Conservation (phyloP, 2,329 filamentous ascomycete genomes). For the Ceratocystis destructans region DNA sequence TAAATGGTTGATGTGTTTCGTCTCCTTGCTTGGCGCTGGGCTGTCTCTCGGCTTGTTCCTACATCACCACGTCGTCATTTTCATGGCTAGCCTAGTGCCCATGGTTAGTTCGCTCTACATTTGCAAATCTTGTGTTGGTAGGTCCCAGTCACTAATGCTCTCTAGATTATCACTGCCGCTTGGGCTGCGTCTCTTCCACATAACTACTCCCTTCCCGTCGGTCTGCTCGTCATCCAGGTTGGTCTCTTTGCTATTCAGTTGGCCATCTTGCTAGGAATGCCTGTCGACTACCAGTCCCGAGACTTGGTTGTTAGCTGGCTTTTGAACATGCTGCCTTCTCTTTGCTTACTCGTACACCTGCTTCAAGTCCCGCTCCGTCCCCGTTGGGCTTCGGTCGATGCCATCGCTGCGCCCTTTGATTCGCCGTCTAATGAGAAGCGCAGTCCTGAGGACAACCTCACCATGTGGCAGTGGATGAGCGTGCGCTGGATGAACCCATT, state of each 20-base stretch:
- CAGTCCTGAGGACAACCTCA: constrained; percentile 64
- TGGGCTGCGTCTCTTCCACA: not conserved
- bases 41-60: constrained; percentile 2
- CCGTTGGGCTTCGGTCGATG: constrained; percentile 36
- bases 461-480: constrained; percentile 69
- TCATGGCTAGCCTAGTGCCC: not conserved
- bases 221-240: constrained; percentile 25
- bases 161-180: constrained; percentile 1
- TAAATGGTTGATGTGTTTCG: not conserved
- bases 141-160: not conserved
- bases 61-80: not conserved
- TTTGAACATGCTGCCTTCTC: constrained; percentile 29
- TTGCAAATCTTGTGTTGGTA: not conserved
- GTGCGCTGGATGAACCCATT: constrained; percentile 72
- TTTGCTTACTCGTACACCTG: constrained; percentile 38
- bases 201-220: constrained; percentile 4
- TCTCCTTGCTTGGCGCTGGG: not conserved
- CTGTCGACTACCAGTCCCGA: constrained; percentile 23
- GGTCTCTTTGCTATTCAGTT: constrained; percentile 25
- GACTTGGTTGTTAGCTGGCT: constrained; percentile 21
- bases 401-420: constrained; percentile 43
- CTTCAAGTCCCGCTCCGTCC: constrained; percentile 58
- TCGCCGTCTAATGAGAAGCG: constrained; percentile 35
- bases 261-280: constrained; percentile 18
- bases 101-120: not conserved